Evolutionary conservation across 495 filamentous ascomycete genomes (phyloP).

Genomic region (Tirmania nivea): DNA sequence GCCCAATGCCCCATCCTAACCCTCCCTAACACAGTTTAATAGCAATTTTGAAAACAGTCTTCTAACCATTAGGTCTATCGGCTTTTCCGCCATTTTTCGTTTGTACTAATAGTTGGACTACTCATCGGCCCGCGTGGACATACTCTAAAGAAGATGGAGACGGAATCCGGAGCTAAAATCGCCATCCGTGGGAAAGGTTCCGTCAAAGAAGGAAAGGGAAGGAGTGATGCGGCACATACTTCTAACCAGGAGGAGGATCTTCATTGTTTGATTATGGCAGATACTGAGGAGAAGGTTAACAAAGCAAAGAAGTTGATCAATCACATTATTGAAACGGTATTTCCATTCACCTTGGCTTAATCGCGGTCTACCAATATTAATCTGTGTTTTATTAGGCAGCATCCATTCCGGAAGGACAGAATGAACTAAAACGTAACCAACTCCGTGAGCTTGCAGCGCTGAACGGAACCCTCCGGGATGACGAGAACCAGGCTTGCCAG

Average conservation of each 20-base stretch:
- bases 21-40: constrained; percentile 4
- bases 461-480: constrained; percentile 65
- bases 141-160: constrained; percentile 67
- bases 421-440: constrained; percentile 62
- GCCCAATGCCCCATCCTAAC: constrained; percentile 3
- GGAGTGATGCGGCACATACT: constrained; percentile 58
- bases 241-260: constrained; percentile 72
- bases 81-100: constrained; percentile 6
- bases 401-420: constrained; percentile 60
- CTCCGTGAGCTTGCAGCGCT: constrained; percentile 58
- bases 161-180: constrained; percentile 57
- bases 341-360: constrained; percentile 1
- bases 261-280: constrained; percentile 65
- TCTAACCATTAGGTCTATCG: constrained; percentile 15
- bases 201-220: constrained; percentile 65
- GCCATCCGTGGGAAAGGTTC: constrained; percentile 69
- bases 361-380: neutral
- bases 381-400: constrained; percentile 31
- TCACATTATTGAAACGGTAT: constrained; percentile 58
- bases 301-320: constrained; percentile 62
- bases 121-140: constrained; percentile 72
- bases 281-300: constrained; percentile 62
- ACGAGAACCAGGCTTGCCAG: constrained; percentile 93
- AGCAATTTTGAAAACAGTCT: neutral
- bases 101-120: constrained; percentile 56